Base-by-base conservation (phyloP, 805 yeast genomes). In the Saccharomyces jurei region DNA sequence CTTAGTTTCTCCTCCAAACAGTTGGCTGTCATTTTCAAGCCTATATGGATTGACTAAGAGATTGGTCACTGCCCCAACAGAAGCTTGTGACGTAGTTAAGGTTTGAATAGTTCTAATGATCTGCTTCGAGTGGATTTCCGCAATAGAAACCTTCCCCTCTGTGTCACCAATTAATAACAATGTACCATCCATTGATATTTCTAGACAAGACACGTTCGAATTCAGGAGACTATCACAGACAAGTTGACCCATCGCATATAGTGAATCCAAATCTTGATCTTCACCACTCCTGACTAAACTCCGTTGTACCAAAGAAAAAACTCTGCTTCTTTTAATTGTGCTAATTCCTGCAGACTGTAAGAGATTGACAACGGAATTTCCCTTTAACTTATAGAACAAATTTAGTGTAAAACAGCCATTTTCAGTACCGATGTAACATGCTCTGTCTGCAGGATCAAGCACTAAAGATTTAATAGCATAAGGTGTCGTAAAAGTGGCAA, bases 371-470 rank as follows among this genome's bases (percentile, higher is more conserved):
- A 78, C 77, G 11, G 71, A 65, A 26, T 78, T 74, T 11, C 70
- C 70, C 41, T 55, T 58, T 41, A 68, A 49, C 59, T 71, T 72
- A 31, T 70, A 71, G 29, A 56, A 67, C 22, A 69, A 56, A 8
- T 66, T 57, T 36, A 70, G 51, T 11, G 57, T 50, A 50, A 56
- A 61, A 44, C 66, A 62, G 11, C 96, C 97, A 56, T 81, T 77
- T 2, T 71, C 62, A 14, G 86, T 70, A 1, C 96, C 97, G 6
- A 79, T 80, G 65, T 86, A 92, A 1, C 87, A 55, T 2, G 82
- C 77, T 61, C 98, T 76, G 62, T 83, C 88, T 0, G 91, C 89
- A 0, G 95, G 89, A 68, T 92, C 98, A 5, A 80, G 71, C 0
- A 81, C 77, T 5, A 92, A 53, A 21, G 85, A 71, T 27, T 77